Evolutionary conservation across 345 rosid genomes (phyloP).

Genomic region (Citrus medica): DNA sequence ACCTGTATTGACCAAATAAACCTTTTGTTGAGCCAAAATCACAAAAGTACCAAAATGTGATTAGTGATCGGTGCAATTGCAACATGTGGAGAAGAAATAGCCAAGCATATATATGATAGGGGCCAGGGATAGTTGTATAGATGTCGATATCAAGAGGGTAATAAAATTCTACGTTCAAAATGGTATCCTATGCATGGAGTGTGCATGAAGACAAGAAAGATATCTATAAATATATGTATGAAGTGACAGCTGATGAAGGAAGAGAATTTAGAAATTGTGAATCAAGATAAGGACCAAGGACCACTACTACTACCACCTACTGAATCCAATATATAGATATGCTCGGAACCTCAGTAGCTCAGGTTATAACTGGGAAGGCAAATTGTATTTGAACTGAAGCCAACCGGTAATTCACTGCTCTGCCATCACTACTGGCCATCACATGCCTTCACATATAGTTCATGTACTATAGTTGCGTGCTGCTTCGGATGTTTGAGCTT

Average conservation of each 20-base stretch:
- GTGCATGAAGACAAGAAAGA: slow-evolving; percentile 22
- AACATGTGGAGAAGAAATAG: background rate
- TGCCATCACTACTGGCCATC: no score
- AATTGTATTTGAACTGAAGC: no score
- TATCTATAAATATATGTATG: background rate
- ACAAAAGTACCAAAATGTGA: background rate
- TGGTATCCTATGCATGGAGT: slow-evolving; percentile 36
- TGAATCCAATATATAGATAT: background rate
- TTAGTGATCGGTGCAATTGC: background rate
- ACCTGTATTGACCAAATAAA: background rate
- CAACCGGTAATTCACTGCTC: no score
- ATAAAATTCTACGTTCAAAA: slow-evolving; percentile 18
- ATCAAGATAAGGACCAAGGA: slow-evolving; percentile 1
- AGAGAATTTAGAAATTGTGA: background rate
- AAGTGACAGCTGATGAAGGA: slow-evolving; percentile 19
- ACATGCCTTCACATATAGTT: no score
- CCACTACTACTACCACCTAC: background rate
- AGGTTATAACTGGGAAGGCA: background rate
- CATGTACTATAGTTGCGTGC: no score
- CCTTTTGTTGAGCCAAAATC: background rate
- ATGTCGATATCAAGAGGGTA: slow-evolving; percentile 10
- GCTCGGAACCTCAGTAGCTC: background rate
- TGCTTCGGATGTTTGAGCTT: no score
- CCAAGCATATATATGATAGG: background rate
- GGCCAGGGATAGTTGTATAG: background rate